Evolutionary conservation across 495 filamentous ascomycete species (phyloP), one percentile per base, ranked within the genome.

Genomic region (Hypoxylon crocopeplum): DNA sequence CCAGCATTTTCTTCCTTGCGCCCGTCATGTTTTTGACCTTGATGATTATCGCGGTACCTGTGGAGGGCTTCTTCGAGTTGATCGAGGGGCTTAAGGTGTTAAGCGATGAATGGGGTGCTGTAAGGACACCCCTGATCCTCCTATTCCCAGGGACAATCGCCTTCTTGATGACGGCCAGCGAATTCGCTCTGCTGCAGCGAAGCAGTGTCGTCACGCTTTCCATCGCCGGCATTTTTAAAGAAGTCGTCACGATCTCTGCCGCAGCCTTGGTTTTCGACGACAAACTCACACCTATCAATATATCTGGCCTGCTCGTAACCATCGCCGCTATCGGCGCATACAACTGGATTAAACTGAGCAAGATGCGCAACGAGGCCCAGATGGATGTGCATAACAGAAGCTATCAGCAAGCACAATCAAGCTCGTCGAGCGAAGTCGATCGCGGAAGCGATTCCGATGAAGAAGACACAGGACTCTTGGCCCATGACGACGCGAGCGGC

Each of bases 141-240:
- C 68, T 99, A 2, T 98, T 97, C 72, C 95, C 95, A 0, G 95
- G 95, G 5, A 75, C 84, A 10, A 87, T 99, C 21, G 95, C 95
- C 2, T 99, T 99, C 67, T 82, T 92, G 41, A 99, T 99, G 95
- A 97, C 94, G 25, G 83, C 91, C 1, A 91, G 91, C 38, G 95
- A 99, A 75, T 99, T 98, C 65, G 93, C 95, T 38, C 82, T 99
- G 22, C 81, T 99, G 36, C 87, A 97, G 79, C 91, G 95, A 25
- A 98, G 93, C 3, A 92, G 88, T 5, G 95, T 99, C 46, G 95
- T 99, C 40, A 98, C 95, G 0, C 82, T 99, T 41, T 92, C 88
- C 44, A 97, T 99, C 49, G 95, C 92, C 59, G 95, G 95, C 40
- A 99, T 98, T 46, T 98, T 99, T 80, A 99, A 99, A 74, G 95